phyloP scores from a whole-genome alignment of 2,329 filamentous ascomycete genomes.

The Cercospora berteroae region DNA sequence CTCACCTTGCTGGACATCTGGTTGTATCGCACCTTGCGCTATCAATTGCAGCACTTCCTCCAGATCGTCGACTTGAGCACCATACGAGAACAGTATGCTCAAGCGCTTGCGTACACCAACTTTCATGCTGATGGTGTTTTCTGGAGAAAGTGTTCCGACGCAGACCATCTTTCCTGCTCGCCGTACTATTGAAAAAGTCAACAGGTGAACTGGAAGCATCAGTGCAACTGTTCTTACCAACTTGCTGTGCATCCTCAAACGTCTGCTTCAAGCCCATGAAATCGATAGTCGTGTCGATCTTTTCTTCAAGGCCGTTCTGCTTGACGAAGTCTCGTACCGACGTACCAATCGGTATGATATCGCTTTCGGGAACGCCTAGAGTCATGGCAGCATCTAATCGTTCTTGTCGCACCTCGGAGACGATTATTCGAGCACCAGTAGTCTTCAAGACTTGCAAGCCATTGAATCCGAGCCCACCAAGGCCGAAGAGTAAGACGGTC shows the following conservation, averaged over 20 bases:
- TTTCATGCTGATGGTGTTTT: neutral
- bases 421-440: neutral
- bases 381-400: neutral
- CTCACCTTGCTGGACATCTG: neutral
- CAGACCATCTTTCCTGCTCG: neutral
- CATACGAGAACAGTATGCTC: neutral
- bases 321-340: neutral
- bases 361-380: neutral
- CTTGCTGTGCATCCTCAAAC: slow-evolving; percentile 40
- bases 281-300: slow-evolving; percentile 21
- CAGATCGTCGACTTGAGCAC: neutral
- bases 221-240: slow-evolving; percentile 26
- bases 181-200: neutral
- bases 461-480: neutral
- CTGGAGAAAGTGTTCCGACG: neutral
- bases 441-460: neutral
- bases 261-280: slow-evolving; percentile 37
- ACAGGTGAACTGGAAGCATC: too few species aligned
- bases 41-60: neutral
- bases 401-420: neutral
- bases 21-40: neutral
- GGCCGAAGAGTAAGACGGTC: neutral
- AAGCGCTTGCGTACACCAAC: neutral
- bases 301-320: slow-evolving; percentile 5
- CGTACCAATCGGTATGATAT: neutral